Evolutionary conservation across 768 basidiomycete species (phyloP), one percentile per base, ranked within the genome.

Genomic region (Mycena filopes): DNA sequence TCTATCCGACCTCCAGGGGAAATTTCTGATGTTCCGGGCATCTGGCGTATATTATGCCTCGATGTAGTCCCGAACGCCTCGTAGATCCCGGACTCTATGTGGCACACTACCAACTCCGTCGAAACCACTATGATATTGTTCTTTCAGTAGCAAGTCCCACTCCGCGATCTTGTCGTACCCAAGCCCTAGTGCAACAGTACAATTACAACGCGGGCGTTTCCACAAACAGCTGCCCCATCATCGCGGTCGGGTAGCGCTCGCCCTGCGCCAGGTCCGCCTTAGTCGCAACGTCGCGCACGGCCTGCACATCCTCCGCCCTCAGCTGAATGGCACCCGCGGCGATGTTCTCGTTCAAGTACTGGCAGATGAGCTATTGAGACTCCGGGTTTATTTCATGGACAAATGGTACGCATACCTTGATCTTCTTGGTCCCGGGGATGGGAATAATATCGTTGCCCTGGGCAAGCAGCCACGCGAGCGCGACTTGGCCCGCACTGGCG

Each of bases 401-500:
- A 12, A 36, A 82, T 72, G 36, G 74, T 80, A 53, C n/a, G 76
- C 82, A 3, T 36, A 36, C 36, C 36, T 36, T 36, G 10, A 36
- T 36, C 9, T 36, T 36, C 36, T 36, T 36, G 36, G 83, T 84
- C 3, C 83, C 84, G 1, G 84, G 84, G 66, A 86, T 83, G 6
- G 83, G 78, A 64, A 85, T 80, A 55, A 86, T 66, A 54, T 84
- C 80, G 16, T 77, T 69, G 3, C 83, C 83, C 72, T 85, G 82
- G 0, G 80, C 80, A 20, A 86, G 79, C 4, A 86, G 64, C 84
- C 82, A 86, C 2, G 84, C 85, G n/a, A 88, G 77, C 1, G 80
- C 69, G 31, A 85, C 74, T 70, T 87, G 86, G 4, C 82, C 81
- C 2, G 81, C 71, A 10, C 84, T 83, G 3, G 79, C 82, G 28